Conservation (phyloP, 352 stramenopile genomes). For the Phytophthora podocarpi region DNA sequence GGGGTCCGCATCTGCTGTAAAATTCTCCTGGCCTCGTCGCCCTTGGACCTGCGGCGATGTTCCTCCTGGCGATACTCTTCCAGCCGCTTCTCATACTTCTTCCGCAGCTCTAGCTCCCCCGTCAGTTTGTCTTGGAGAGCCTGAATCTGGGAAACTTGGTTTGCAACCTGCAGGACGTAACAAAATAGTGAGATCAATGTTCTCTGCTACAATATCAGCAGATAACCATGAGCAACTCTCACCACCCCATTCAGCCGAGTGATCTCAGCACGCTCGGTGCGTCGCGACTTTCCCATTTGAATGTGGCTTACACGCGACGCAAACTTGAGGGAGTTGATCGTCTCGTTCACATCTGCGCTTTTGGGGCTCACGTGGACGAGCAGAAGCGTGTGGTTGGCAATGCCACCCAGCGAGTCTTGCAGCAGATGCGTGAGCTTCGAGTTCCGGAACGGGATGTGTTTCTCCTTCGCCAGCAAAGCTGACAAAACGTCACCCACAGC, state of each 20-base stretch:
- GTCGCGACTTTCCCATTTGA: conserved; percentile 42
- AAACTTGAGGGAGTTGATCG: conserved; percentile 83
- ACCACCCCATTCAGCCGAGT: conserved; percentile 67
- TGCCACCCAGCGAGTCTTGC: conserved; percentile 67
- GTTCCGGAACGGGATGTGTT: conserved; percentile 85
- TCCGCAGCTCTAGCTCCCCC: conserved; percentile 64
- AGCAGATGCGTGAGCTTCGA: conserved; percentile 88
- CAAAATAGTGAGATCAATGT: conserved; percentile 1
- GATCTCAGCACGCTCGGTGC: conserved; percentile 67
- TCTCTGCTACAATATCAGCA: neutral
- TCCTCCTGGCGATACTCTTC: conserved; percentile 80
- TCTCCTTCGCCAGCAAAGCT: conserved; percentile 73
- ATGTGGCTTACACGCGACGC: conserved; percentile 58
- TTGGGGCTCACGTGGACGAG: conserved; percentile 69
- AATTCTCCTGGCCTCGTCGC: conserved; percentile 53
- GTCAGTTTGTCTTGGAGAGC: conserved; percentile 71
- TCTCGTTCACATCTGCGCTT: conserved; percentile 61
- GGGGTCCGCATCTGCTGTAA: conserved; percentile 44
- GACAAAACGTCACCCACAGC: conserved; percentile 76
- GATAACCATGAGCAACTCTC: neutral
- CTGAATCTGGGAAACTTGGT: conserved; percentile 69
- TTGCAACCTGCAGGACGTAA: conserved; percentile 47
- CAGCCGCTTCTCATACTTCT: conserved; percentile 78
- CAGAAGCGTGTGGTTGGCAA: conserved; percentile 51
- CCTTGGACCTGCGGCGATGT: conserved; percentile 47